Percentiles rank a stretch among this genome's conserved stretches.
Evolutionary conservation across 2,329 filamentous ascomycete species (phyloP).

Genomic region (Epicoccum nigrum): DNA sequence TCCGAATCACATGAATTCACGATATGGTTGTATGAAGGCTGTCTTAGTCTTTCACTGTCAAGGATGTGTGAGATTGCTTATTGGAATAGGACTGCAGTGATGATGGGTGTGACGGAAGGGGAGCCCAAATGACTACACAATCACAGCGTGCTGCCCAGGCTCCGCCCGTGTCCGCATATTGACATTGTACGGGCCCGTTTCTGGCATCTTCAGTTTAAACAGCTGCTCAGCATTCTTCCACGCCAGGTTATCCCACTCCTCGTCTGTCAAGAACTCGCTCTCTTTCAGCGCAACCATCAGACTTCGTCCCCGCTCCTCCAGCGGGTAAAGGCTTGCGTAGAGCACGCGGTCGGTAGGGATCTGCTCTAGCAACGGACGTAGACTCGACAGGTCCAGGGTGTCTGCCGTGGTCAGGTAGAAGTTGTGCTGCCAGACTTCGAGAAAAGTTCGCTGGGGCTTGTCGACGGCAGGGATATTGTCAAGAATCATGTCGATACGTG

Average conservation of each 20-base stretch:
- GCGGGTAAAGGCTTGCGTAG: conserved; percentile 66
- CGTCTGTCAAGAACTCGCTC: conserved; percentile 57
- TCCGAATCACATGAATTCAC: too few relatives aligned
- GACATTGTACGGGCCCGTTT: not conserved
- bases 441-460: conserved; percentile 45
- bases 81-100: not conserved
- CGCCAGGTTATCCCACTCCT: conserved; percentile 58
- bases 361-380: conserved; percentile 53
- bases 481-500: conserved; percentile 49
- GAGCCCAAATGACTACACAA: not conserved
- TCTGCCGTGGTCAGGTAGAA: conserved; percentile 65
- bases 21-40: too few relatives aligned
- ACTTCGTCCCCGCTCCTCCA: conserved; percentile 56
- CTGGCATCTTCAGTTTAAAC: conserved; percentile 21
- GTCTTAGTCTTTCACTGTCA: too few relatives aligned
- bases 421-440: conserved; percentile 61
- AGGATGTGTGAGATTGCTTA: not conserved
- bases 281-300: conserved; percentile 57
- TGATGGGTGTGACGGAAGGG: not conserved
- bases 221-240: conserved; percentile 57
- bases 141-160: conserved; percentile 4
- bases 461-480: conserved; percentile 25
- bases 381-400: conserved; percentile 56
- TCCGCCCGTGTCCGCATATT: not conserved
- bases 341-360: conserved; percentile 59